phyloP scores from a whole-genome alignment of 495 filamentous ascomycete genomes.

The Hyphodiscus hymeniophilus region DNA sequence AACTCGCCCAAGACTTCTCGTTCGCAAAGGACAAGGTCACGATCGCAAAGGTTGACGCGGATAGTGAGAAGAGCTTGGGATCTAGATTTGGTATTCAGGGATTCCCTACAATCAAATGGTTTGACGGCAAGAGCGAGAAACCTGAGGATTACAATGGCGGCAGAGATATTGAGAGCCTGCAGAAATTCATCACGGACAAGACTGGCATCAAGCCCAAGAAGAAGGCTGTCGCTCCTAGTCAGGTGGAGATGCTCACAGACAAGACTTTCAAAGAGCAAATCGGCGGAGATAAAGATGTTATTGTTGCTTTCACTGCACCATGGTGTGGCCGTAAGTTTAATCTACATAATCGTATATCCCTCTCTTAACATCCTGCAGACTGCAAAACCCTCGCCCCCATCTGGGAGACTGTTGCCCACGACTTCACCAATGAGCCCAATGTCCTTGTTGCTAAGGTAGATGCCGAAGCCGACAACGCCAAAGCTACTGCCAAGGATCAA shows the following conservation, averaged over 20 bases:
- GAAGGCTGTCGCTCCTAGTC: conserved; percentile 60
- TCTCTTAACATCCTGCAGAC: conserved; percentile 54
- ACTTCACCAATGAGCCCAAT: conserved; percentile 67
- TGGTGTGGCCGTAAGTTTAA: conserved; percentile 96
- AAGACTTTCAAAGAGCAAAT: conserved; percentile 65
- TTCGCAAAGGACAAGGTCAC: conserved; percentile 72
- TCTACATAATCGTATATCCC: too few relatives aligned
- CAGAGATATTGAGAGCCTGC: conserved; percentile 80
- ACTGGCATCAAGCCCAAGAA: conserved; percentile 71
- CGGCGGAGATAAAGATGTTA: conserved; percentile 79
- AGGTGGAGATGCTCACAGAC: conserved; percentile 75
- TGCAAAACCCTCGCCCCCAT: conserved; percentile 90
- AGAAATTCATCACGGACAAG: conserved; percentile 77
- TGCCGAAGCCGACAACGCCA: conserved; percentile 77
- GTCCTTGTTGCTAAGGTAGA: conserved; percentile 93
- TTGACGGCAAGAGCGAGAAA: conserved; percentile 89
- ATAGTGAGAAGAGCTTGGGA: conserved; percentile 75
- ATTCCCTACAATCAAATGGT: conserved; percentile 96
- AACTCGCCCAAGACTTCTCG: conserved; percentile 69
- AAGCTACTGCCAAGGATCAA: conserved; percentile 66
- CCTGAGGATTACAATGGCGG: conserved; percentile 81
- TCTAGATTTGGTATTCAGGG: conserved; percentile 82
- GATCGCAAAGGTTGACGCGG: conserved; percentile 94
- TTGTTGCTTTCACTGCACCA: conserved; percentile 94
- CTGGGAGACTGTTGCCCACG: conserved; percentile 81